Base-by-base conservation (phyloP, 257 asterid genomes). In the Rhazya stricta region DNA sequence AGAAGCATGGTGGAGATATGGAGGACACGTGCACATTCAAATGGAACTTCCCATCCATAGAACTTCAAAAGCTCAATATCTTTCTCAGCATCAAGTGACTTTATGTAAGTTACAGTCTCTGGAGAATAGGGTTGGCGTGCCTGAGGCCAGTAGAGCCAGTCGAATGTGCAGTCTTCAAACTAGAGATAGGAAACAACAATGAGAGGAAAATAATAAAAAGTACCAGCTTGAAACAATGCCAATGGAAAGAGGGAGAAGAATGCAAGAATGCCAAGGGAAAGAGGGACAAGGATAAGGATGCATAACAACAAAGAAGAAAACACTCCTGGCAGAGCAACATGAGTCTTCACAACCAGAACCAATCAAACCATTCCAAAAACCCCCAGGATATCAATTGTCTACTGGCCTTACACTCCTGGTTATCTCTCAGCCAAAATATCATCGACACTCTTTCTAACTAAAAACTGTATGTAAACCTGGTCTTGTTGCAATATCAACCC, bases 81-180 rank as follows among this genome's bases (percentile, higher is more conserved):
- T 83, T 84, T 84, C 73, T 88, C 93, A 3, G 92, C 86, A 48
- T 91, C 90, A 66, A 91, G 84, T 39, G 88, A 79, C 67, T 85
- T 78, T 80, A 91, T 85, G 87, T 89, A 91, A n/a, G 81, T 81
- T 34, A 79, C 66, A 36, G 82, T 86, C 48, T 86, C 91, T 1
- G 85, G 77, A 21, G 91, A 81, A 69, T 84, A 91, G 5, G 88
- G 89, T 21, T 85, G 71, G 34, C 73, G 85, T 37, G 96, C 86
- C 83, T 91, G 97, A 75, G 93, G 97, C 97, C 97, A 91, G 80
- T 88, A 88, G 68, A 91, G 91, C 97, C 96, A 91, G 78, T 91
- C 96, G 50, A 89, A 91, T 0, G 93, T 89, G 85, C 91, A 91
- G 77, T 91, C 96, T 81, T 85, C 85, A 34, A 91, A 89, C 97